phyloP scores from a whole-genome alignment of 2,329 filamentous ascomycete species.

The Paraconiothyrium brasiliense region DNA sequence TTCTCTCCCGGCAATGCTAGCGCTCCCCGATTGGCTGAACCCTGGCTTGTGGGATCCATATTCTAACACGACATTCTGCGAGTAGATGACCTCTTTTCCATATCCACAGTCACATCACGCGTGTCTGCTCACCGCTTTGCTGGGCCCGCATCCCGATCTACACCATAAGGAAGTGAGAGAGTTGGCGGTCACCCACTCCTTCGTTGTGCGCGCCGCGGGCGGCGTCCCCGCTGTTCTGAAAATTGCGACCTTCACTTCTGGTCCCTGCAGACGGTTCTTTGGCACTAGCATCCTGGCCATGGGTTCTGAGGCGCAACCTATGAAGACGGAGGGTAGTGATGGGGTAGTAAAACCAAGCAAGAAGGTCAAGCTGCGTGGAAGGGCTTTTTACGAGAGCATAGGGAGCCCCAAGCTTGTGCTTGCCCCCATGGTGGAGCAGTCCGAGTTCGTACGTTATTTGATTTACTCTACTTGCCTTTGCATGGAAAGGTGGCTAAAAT shows the following conservation, averaged over 20 bases:
- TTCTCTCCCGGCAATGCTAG: slow-evolving; percentile 14
- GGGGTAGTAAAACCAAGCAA: slow-evolving; percentile 22
- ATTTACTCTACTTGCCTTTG: not conserved
- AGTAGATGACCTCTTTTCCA: slow-evolving; percentile 11
- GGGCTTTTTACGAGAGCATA: slow-evolving; percentile 94
- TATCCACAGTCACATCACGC: slow-evolving; percentile 6
- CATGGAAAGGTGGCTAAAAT: slow-evolving; percentile 19
- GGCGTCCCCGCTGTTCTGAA: slow-evolving; percentile 7
- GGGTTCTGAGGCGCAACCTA: slow-evolving; percentile 13
- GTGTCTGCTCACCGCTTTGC: not conserved
- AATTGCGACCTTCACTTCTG: not conserved
- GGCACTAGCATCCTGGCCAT: not conserved
- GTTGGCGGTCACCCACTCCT: slow-evolving; percentile 8
- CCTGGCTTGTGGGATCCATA: slow-evolving; percentile 15
- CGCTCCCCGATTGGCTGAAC: slow-evolving; percentile 28
- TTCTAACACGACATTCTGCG: slow-evolving; percentile 24
- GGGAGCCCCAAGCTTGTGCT: slow-evolving; percentile 90
- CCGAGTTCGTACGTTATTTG: slow-evolving; percentile 80
- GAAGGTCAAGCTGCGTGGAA: slow-evolving; percentile 74
- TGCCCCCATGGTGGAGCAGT: slow-evolving; percentile 98
- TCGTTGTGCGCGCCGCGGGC: slow-evolving; percentile 10
- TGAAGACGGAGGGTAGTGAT: slow-evolving; percentile 14
- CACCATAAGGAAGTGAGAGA: not conserved
- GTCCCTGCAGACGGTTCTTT: slow-evolving; percentile 3
- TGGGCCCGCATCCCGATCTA: slow-evolving; percentile 10